Conservation (phyloP, 129 eudicot species). For the Flaveria bidentis region DNA sequence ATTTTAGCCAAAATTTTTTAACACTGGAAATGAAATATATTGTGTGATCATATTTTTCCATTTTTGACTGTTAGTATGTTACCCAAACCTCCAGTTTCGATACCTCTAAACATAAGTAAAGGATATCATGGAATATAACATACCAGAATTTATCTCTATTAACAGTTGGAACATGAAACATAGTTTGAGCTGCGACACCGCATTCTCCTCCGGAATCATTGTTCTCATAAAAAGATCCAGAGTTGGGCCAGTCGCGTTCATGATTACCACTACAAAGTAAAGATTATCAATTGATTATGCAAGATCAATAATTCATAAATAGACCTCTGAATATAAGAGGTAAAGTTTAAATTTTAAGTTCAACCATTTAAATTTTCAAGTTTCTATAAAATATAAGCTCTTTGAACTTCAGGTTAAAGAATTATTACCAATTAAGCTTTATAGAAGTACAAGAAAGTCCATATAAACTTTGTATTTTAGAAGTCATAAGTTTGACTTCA, state of each 20-base stretch:
- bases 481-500: not conserved
- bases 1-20: too few species aligned
- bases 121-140: not conserved
- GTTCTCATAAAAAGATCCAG: conserved; percentile 65
- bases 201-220: conserved; percentile 87
- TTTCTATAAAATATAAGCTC: not conserved
- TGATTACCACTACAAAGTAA: conserved; percentile 64
- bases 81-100: not conserved
- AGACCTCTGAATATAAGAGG: conserved; percentile 9
- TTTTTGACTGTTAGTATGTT: not conserved
- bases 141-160: conserved; percentile 76
- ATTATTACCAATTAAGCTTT: not conserved
- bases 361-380: conserved; percentile 9
- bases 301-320: conserved; percentile 8
- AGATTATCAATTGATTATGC: not conserved
- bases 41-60: not conserved
- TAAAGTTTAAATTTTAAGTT: not conserved
- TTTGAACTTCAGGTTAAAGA: not conserved
- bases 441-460: not conserved
- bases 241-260: conserved; percentile 71
- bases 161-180: conserved; percentile 66
- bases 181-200: conserved; percentile 64
- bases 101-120: not conserved
- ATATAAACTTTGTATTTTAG: not conserved
- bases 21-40: not conserved